Evolutionary conservation across 2,329 filamentous ascomycete species (phyloP).

Genomic region (Pseudocercospora pini-densiflorae): DNA sequence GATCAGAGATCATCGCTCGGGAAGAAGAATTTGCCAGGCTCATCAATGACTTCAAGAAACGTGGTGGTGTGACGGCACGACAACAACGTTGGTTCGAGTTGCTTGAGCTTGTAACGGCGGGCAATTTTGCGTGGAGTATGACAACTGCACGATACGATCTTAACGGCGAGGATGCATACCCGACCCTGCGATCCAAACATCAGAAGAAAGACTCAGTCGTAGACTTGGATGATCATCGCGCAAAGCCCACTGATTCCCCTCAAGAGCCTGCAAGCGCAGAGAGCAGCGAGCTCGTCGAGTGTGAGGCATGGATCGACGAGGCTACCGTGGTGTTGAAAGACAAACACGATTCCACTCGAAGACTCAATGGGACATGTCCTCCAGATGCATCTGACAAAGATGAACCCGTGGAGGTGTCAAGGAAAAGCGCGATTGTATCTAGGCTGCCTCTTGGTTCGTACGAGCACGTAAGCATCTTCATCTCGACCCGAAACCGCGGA

Average conservation of each 20-base stretch:
- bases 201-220: not conserved
- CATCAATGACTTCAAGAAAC: not conserved
- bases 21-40: constrained; percentile 8
- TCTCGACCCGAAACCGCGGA: not conserved
- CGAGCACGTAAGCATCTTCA: not conserved
- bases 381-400: no score
- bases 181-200: constrained; percentile 5
- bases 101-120: constrained; percentile 11
- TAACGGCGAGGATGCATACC: constrained; percentile 7
- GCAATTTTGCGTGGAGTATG: constrained; percentile 14
- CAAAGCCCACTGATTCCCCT: not conserved
- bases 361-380: no score
- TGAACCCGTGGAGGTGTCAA: no score
- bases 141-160: constrained; percentile 13
- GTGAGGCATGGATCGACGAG: no score
- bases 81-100: constrained; percentile 2
- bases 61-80: not conserved
- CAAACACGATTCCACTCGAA: no score
- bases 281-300: not conserved
- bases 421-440: no score
- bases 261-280: not conserved
- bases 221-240: not conserved
- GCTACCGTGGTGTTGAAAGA: no score
- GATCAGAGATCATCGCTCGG: constrained; percentile 5
- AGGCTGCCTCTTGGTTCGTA: not conserved